Conservation (phyloP, 2,329 filamentous ascomycete genomes). For the Penicillium oxalicum region DNA sequence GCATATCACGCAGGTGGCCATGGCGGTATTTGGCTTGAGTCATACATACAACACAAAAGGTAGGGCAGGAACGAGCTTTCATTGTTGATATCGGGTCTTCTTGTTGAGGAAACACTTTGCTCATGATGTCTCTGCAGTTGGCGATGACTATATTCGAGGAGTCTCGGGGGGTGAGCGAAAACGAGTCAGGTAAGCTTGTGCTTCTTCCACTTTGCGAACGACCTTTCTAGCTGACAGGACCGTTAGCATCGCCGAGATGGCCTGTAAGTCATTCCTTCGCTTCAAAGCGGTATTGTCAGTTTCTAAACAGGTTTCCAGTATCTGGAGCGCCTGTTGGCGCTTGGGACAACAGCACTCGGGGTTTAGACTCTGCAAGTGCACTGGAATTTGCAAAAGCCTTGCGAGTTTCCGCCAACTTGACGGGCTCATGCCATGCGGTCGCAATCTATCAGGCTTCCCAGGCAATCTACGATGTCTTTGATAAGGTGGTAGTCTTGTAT, state of each 20-base stretch:
- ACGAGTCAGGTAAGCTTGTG: conserved; percentile 46
- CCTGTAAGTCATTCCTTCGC: conserved; percentile 18
- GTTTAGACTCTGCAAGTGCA: conserved; percentile 53
- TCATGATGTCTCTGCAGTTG: conserved; percentile 23
- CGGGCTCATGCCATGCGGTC: conserved; percentile 48
- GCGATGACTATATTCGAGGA: conserved; percentile 54
- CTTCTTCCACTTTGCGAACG: background rate
- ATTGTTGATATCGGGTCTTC: too few species aligned
- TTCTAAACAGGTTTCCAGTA: conserved; percentile 13
- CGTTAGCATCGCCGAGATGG: conserved; percentile 34
- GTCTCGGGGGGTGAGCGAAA: conserved; percentile 59
- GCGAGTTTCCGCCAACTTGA: conserved; percentile 46
- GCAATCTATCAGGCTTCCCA: conserved; percentile 54
- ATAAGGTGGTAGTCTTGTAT: conserved; percentile 69
- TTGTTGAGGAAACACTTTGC: background rate
- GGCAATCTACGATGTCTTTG: conserved; percentile 57
- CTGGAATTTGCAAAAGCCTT: conserved; percentile 54
- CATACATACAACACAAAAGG: conserved; percentile 45
- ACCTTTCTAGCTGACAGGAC: conserved; percentile 9
- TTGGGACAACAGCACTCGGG: conserved; percentile 48
- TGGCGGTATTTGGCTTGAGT: conserved; percentile 38
- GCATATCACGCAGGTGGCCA: conserved; percentile 36
- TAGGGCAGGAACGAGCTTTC: conserved; percentile 2
- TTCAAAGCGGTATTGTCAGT: background rate
- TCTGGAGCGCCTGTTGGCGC: conserved; percentile 30